Conservation (phyloP, 257 asterid species). For the Fraxinus pennsylvanica region DNA sequence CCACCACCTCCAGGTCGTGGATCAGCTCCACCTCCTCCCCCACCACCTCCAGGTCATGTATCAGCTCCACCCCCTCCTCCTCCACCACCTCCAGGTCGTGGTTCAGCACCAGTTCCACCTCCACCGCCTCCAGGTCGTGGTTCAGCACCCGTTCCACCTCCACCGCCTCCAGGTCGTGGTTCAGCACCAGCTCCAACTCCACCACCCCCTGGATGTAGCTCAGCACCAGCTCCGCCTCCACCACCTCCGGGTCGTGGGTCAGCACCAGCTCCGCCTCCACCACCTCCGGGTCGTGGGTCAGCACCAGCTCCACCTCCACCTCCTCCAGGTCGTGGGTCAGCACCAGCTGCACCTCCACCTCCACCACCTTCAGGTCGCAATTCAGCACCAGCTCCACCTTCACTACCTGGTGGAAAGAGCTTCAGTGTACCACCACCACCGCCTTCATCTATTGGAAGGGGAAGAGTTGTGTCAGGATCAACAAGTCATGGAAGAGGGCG, state of each 20-base stretch:
- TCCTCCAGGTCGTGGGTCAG: conserved; percentile 30
- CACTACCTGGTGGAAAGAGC: conserved; percentile 40
- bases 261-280: conserved; percentile 63
- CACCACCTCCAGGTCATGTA: conserved; percentile 24
- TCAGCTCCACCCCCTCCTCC: conserved; percentile 7
- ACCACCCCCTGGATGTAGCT: conserved; percentile 43
- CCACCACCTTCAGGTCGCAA: conserved; percentile 31
- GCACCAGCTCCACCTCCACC: conserved; percentile 30
- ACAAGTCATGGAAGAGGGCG: conserved; percentile 56
- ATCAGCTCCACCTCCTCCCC: conserved; percentile 39
- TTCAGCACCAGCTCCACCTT: conserved; percentile 36
- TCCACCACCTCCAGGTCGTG: conserved; percentile 31
- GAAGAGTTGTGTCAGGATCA: conserved; percentile 54
- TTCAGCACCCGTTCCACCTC: conserved; percentile 55
- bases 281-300: conserved; percentile 10
- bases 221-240: conserved; percentile 59
- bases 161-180: conserved; percentile 40
- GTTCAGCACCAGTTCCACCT: conserved; percentile 35
- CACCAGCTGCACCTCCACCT: conserved; percentile 30
- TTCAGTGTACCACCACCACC: conserved; percentile 33
- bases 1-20: conserved; percentile 16
- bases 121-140: conserved; percentile 48
- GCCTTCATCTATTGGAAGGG: conserved; percentile 58
- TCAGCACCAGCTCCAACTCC: conserved; percentile 38
- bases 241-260: conserved; percentile 45